Evolutionary conservation across 2,329 filamentous ascomycete species (phyloP).

Genomic region (Rosellinia necatrix): DNA sequence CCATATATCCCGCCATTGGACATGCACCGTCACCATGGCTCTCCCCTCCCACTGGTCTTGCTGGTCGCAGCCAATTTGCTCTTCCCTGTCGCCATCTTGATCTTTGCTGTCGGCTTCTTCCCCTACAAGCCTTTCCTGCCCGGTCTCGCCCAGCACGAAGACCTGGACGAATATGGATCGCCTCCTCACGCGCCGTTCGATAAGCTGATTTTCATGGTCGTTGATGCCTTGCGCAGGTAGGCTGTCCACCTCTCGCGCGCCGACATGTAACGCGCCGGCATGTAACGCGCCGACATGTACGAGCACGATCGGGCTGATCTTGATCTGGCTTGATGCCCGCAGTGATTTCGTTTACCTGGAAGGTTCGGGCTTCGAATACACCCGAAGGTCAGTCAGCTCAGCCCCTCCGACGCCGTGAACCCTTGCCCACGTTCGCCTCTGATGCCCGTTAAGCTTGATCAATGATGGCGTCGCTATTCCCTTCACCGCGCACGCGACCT

Average conservation of each 20-base stretch:
- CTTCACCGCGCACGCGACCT: conserved; percentile 94
- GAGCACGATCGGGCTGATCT: too few species aligned
- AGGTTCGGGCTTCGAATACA: conserved; percentile 81
- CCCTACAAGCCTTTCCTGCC: conserved; percentile 94
- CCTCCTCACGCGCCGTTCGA: conserved; percentile 76
- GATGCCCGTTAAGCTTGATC: conserved; percentile 67
- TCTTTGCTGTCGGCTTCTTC: conserved; percentile 93
- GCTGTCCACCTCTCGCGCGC: conserved; percentile 9
- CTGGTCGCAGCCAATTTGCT: conserved; percentile 75
- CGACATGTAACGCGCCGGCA: background rate
- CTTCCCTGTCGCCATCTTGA: conserved; percentile 72
- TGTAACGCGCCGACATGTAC: background rate
- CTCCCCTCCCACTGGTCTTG: conserved; percentile 43
- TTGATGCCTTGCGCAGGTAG: conserved; percentile 90
- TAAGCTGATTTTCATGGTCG: conserved; percentile 94
- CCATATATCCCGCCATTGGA: conserved; percentile 22
- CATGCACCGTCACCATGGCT: conserved; percentile 39
- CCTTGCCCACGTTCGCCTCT: background rate
- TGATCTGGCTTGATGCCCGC: conserved; percentile 20
- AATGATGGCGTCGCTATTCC: conserved; percentile 81
- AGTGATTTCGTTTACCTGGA: conserved; percentile 93
- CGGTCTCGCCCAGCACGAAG: conserved; percentile 74
- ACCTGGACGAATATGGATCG: conserved; percentile 56
- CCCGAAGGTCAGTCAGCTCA: conserved; percentile 76
- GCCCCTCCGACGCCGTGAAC: conserved; percentile 22